Evolutionary conservation across 129 eudicot species (phyloP).

Genomic region (Heracleum sosnowskyi): DNA sequence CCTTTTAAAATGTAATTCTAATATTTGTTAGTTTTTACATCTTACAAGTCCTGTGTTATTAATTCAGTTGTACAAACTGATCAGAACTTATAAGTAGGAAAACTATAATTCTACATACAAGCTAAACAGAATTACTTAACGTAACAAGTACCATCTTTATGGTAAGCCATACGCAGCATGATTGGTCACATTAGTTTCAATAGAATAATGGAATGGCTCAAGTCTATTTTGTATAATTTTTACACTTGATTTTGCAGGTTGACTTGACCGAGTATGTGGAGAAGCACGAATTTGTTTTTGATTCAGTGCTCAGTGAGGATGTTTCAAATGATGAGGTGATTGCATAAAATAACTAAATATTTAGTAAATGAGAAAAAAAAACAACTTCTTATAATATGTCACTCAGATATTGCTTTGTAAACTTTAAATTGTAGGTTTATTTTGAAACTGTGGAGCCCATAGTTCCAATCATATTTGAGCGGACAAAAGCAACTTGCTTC

Average conservation of each 20-base stretch:
- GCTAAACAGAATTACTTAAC: background rate
- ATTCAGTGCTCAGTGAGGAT: constrained; percentile 94
- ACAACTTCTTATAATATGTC: background rate
- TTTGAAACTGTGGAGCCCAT: constrained; percentile 97
- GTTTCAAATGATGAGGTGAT: constrained; percentile 96
- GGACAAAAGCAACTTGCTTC: constrained; percentile 97
- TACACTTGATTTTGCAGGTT: constrained; percentile 47
- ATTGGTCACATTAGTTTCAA: background rate
- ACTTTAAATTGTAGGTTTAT: constrained; percentile 46
- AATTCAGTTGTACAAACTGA: background rate
- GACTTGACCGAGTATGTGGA: constrained; percentile 92
- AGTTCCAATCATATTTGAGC: constrained; percentile 94
- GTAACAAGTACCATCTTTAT: background rate
- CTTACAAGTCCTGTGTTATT: background rate
- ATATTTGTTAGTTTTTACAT: background rate
- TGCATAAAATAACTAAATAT: background rate
- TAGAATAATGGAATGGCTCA: background rate
- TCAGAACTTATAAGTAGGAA: background rate
- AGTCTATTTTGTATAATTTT: background rate
- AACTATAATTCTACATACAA: background rate
- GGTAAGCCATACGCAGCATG: background rate
- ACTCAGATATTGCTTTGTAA: constrained; percentile 9
- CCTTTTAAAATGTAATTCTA: background rate
- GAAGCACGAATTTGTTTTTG: constrained; percentile 97
- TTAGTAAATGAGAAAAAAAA: background rate